phyloP scores from a whole-genome alignment of 805 yeast species.

The Wickerhamiella vanderwaltii region DNA sequence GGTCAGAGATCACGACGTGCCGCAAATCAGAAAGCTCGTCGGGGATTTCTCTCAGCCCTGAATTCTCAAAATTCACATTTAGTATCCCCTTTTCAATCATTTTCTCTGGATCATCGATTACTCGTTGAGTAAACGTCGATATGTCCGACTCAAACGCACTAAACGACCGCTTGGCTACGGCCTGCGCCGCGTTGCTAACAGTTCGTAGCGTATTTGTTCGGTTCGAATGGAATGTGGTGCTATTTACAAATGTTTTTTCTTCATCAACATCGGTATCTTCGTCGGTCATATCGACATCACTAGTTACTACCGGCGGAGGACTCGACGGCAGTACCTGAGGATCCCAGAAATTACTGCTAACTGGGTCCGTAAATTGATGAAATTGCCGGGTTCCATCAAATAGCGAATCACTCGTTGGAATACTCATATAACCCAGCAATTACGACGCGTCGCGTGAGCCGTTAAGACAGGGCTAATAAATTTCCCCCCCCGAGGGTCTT shows the following conservation, averaged over 20 bases:
- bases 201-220: slow-evolving; percentile 5
- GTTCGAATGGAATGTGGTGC: background rate
- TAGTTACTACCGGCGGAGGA: slow-evolving; percentile 4
- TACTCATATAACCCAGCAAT: too few relatives aligned
- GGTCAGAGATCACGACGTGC: slow-evolving; percentile 20
- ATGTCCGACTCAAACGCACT: background rate
- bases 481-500: too few relatives aligned
- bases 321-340: slow-evolving; percentile 8
- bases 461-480: too few relatives aligned
- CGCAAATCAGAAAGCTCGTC: slow-evolving; percentile 27
- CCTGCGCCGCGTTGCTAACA: slow-evolving; percentile 8
- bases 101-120: slow-evolving; percentile 7
- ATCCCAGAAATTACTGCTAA: slow-evolving; percentile 6
- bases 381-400: slow-evolving; percentile 3
- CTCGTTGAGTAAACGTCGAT: background rate
- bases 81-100: slow-evolving; percentile 6
- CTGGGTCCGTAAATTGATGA: slow-evolving; percentile 8
- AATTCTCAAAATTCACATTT: slow-evolving; percentile 17
- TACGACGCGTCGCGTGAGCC: too few relatives aligned
- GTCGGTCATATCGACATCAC: slow-evolving; percentile 1
- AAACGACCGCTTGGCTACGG: slow-evolving; percentile 5
- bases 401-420: slow-evolving; percentile 4
- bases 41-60: slow-evolving; percentile 26
- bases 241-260: background rate
- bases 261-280: slow-evolving; percentile 9